A percentile compares a stretch with the other conserved stretches of the same genome.
phyloP scores from a whole-genome alignment of 768 basidiomycete species.

The Phallus indusiatus region DNA sequence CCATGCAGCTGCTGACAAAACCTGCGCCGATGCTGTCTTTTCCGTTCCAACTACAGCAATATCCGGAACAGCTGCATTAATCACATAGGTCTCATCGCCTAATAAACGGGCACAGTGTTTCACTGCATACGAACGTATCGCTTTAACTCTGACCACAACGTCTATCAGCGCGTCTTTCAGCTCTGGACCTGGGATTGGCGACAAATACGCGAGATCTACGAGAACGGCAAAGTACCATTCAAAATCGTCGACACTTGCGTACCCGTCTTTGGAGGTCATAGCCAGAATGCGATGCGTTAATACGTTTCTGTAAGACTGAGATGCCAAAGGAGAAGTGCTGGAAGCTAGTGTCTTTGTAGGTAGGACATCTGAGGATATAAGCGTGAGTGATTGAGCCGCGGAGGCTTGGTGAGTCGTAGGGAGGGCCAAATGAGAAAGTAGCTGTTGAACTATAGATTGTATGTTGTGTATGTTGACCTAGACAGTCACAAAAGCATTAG shows the following conservation, averaged over 20 bases:
- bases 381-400: conserved; percentile 43
- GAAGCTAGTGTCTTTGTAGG: conserved; percentile 24
- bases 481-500: conserved; percentile 3
- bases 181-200: conserved; percentile 65
- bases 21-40: conserved; percentile 48
- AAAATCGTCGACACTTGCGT: conserved; percentile 84
- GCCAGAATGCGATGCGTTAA: conserved; percentile 74
- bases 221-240: conserved; percentile 97
- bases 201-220: conserved; percentile 83
- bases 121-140: conserved; percentile 69
- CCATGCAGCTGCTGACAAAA: conserved; percentile 93
- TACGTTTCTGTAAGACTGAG: conserved; percentile 77
- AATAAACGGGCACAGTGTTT: conserved; percentile 75
- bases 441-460: conserved; percentile 82
- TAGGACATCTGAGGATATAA: conserved; percentile 39
- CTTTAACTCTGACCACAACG: conserved; percentile 72
- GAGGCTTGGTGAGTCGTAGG: conserved; percentile 42
- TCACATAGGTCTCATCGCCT: conserved; percentile 65
- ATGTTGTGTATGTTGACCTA: conserved; percentile 79
- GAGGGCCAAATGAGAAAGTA: conserved; percentile 76
- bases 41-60: conserved; percentile 23
- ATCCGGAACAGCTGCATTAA: conserved; percentile 55
- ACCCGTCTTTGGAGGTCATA: conserved; percentile 79
- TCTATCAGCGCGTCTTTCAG: conserved; percentile 80
- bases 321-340: conserved; percentile 48